Conservation (phyloP, 1,284 basidiomycete genomes). For the Ganoderma multipileum region DNA sequence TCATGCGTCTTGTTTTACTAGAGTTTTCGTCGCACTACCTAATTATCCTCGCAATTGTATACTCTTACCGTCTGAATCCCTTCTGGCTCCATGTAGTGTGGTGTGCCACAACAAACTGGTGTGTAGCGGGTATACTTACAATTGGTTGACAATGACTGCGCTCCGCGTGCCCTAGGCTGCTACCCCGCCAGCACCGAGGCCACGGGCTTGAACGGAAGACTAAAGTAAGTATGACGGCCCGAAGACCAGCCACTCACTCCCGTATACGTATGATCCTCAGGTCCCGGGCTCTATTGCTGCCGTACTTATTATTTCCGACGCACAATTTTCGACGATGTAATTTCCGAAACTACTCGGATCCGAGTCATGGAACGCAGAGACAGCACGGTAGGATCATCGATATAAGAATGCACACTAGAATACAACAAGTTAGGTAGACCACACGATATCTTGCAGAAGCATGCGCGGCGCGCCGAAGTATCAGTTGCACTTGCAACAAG, state of each 20-base stretch:
- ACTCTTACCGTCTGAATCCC: too few species aligned
- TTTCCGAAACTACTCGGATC: background rate
- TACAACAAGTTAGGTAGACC: constrained; percentile 25
- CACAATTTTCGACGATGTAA: background rate
- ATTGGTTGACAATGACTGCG: too few species aligned
- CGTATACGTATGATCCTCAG: background rate
- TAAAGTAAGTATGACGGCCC: background rate
- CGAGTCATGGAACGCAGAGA: background rate
- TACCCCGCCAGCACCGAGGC: too few species aligned
- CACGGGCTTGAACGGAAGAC: background rate
- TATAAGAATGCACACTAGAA: constrained; percentile 19
- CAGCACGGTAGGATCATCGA: constrained; percentile 14
- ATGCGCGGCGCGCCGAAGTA: background rate
- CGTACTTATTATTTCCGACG: background rate
- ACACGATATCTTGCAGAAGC: constrained; percentile 3
- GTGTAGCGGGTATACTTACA: too few species aligned
- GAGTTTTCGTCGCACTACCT: constrained; percentile 31
- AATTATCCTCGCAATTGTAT: constrained; percentile 28
- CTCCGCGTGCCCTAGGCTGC: too few species aligned
- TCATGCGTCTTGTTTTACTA: constrained; percentile 27
- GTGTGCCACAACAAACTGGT: too few species aligned
- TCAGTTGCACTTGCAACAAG: background rate
- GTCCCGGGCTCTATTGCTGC: background rate
- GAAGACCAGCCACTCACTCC: background rate
- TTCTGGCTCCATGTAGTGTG: background rate